Conservation (phyloP, 2,329 filamentous ascomycete genomes). For the Phyllachora maydis region DNA sequence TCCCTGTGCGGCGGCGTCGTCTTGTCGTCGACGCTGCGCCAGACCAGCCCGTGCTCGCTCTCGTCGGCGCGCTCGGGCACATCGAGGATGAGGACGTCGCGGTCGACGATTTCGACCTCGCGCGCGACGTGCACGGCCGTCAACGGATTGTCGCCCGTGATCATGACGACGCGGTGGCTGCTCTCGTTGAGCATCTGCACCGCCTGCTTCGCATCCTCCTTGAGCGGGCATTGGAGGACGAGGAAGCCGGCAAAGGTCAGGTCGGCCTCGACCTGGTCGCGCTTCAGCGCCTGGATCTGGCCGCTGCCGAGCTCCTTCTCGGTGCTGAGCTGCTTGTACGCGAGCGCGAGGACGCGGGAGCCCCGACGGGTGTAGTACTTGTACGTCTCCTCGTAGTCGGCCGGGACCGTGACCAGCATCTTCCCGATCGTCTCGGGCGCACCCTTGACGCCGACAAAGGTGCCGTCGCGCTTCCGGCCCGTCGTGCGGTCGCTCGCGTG, state of each 20-base stretch:
- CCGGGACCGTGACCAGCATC: conserved; percentile 67
- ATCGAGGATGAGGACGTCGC: conserved; percentile 85
- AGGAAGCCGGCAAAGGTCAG: conserved; percentile 87
- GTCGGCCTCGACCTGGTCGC: conserved; percentile 73
- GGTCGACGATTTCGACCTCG: conserved; percentile 93
- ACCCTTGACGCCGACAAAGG: conserved; percentile 90
- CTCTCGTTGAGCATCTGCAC: conserved; percentile 97
- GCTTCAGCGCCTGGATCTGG: conserved; percentile 83
- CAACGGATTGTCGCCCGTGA: conserved; percentile 92
- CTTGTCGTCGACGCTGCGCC: conserved; percentile 89
- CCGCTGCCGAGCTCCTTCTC: conserved; percentile 65
- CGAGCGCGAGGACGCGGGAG: conserved; percentile 80
- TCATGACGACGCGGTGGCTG: conserved; percentile 97
- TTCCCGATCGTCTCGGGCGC: conserved; percentile 92
- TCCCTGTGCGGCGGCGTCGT: conserved; percentile 63
- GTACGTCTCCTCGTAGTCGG: conserved; percentile 91
- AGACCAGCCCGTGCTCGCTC: conserved; percentile 64
- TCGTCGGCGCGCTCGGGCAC: conserved; percentile 80
- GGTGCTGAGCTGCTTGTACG: conserved; percentile 74
- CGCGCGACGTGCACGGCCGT: conserved; percentile 91
- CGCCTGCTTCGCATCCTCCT: conserved; percentile 85
- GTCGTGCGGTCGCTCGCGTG: conserved; percentile 49
- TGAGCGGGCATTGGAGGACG: conserved; percentile 84
- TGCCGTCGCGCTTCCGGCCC: conserved; percentile 59
- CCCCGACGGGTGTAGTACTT: conserved; percentile 96